A percentile compares a stretch with the other conserved stretches of the same genome.
phyloP scores from a whole-genome alignment of 495 filamentous ascomycete species.

The Lasiosphaeriaceae sp. region DNA sequence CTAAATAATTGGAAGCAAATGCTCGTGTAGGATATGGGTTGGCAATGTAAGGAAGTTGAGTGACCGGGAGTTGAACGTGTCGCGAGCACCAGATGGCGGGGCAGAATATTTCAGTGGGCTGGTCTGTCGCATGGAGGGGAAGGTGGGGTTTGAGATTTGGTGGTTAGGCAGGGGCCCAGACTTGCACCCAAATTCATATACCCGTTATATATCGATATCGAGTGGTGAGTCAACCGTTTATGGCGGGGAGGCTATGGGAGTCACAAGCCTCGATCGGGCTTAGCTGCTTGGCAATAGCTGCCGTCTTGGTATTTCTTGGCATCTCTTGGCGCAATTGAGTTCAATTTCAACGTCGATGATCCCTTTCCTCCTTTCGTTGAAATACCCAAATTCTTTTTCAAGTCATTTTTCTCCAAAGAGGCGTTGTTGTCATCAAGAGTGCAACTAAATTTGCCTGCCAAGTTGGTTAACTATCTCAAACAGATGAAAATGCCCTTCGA shows the following conservation, averaged over 20 bases:
- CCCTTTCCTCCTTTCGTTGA: no score
- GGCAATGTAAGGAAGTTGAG: not conserved
- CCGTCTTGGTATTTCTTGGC: not conserved
- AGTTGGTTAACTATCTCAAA: not conserved
- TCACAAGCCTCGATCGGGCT: not conserved
- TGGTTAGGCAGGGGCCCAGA: slow-evolving; percentile 3
- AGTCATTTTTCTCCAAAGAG: no score
- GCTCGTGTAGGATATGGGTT: slow-evolving; percentile 1
- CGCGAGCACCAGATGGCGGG: slow-evolving; percentile 27
- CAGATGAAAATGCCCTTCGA: slow-evolving; percentile 11
- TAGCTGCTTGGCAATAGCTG: not conserved
- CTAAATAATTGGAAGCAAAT: not conserved
- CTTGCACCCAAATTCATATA: not conserved
- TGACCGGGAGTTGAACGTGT: slow-evolving; percentile 6
- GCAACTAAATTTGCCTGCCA: no score
- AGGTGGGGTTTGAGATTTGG: slow-evolving; percentile 22
- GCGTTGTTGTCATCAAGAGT: no score
- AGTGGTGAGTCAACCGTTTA: slow-evolving; percentile 2
- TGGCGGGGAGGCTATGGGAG: not conserved
- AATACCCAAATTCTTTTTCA: no score
- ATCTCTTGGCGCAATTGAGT: not conserved
- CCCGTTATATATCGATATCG: slow-evolving; percentile 6
- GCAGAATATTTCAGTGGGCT: slow-evolving; percentile 30
- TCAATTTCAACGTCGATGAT: not conserved
- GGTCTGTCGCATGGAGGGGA: slow-evolving; percentile 20